Conservation (phyloP, 139 green algal genomes). For the Closterium sp. region DNA sequence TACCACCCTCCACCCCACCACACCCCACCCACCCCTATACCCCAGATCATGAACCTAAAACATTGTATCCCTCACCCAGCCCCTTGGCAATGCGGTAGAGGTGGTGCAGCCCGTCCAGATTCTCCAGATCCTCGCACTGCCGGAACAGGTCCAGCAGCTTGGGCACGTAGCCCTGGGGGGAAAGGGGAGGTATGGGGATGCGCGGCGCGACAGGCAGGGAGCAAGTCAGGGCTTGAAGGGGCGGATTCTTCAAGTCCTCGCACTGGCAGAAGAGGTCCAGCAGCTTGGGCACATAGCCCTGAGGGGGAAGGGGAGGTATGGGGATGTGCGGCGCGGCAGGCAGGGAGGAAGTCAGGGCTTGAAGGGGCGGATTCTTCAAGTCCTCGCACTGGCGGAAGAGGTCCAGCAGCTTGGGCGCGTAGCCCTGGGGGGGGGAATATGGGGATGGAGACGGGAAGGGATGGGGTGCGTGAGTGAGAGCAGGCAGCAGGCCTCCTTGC, state of each 20-base stretch:
- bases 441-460: no score
- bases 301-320: background rate
- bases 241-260: conserved; percentile 71
- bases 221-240: background rate
- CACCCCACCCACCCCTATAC: background rate
- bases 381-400: background rate
- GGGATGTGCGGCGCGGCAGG: no score
- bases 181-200: background rate
- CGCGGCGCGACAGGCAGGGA: background rate
- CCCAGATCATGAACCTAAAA: no score
- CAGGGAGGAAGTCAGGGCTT: background rate
- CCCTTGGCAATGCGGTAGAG: conserved; percentile 56
- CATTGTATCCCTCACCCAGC: background rate
- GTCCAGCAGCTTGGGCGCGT: background rate
- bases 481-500: no score
- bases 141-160: conserved; percentile 86
- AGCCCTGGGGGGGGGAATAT: no score
- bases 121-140: conserved; percentile 91
- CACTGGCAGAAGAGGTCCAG: conserved; percentile 85
- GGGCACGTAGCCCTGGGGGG: conserved; percentile 19
- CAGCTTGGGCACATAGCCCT: conserved; percentile 57
- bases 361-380: background rate
- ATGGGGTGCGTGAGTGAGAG: no score
- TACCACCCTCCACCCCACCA: background rate
- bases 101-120: conserved; percentile 68